Evolutionary conservation across 2,329 filamentous ascomycete genomes (phyloP), one percentile per base, ranked within the genome.

Genomic region (Aaosphaeria arxii): DNA sequence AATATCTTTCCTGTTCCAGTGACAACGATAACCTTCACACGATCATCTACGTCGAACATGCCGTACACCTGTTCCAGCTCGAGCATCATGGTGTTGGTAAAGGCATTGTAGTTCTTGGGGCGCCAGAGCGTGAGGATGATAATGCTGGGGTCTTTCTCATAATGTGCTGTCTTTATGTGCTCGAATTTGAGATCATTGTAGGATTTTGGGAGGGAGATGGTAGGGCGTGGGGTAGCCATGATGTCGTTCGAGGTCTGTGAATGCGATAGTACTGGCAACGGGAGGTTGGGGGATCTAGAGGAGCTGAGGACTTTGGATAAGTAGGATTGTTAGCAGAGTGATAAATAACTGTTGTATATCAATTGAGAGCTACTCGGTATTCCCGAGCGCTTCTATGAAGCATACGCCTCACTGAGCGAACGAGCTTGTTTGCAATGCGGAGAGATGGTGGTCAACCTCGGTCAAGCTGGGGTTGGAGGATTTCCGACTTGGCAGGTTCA

Each of bases 31-130:
- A 71, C 77, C 53, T 77, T 79, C 29, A 82, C 79, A 5, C 79
- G 72, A 45, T 79, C 74, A 50, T 83, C 80, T 28, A 74, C 64
- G 51, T 81, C 77, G 58, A 82, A 76, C 57, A 76, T 73, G 45
- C 58, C 63, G 54, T 77, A 79, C 9, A 80, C 81, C 3, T 69
- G 55, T 49, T 82, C 77, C 30, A 89, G 74, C 57, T 86, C 84
- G 11, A 70, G 60, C 58, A 80, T 79, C 83, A 89, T 88, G 11
- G 70, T 74, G 17, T 77, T 72, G 3, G 84, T 88, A 69, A 89
- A 88, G 51, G 83, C 85, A 77, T 89, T 89, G 70, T 84, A 77
- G 50, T 82, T 82, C 7, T 72, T 67, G 0, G 86, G 86, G 13
- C 87, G 81, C 70, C 86, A 76, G 38, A 89, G 77, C 2, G 80